Evolutionary conservation across 805 yeast genomes (phyloP).

Genomic region (Ogataea dorogensis): DNA sequence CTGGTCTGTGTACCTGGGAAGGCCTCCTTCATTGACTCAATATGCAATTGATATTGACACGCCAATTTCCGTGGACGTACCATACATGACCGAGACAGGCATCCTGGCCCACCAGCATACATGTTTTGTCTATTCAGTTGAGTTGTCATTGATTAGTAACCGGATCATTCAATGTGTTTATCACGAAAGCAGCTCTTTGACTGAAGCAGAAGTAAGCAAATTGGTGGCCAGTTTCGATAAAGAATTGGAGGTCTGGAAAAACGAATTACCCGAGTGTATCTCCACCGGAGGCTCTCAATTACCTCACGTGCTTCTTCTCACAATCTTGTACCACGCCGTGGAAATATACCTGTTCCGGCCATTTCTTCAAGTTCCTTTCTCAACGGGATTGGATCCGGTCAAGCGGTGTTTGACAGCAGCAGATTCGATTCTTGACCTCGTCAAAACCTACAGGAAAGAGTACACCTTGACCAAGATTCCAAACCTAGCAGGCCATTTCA

Average conservation of each 20-base stretch:
- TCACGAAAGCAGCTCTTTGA: conserved; percentile 1
- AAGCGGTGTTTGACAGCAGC: neutral
- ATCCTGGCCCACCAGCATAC: conserved; percentile 3
- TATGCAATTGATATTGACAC: conserved; percentile 1
- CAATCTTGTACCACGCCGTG: conserved; percentile 1
- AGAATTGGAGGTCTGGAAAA: neutral
- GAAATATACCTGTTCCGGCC: conserved; percentile 5
- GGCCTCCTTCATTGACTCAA: conserved; percentile 4
- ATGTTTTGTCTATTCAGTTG: conserved; percentile 5
- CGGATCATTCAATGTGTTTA: conserved; percentile 1
- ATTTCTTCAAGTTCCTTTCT: conserved; percentile 1
- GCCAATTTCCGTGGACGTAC: neutral
- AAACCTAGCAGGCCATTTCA: conserved; percentile 2
- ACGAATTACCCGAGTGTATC: neutral
- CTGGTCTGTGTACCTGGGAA: conserved; percentile 1
- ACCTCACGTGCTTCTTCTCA: conserved; percentile 4
- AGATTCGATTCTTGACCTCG: neutral
- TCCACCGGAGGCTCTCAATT: neutral
- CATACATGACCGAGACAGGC: conserved; percentile 3
- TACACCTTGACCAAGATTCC: neutral
- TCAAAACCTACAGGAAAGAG: neutral
- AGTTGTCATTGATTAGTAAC: conserved; percentile 1
- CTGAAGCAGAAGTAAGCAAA: neutral
- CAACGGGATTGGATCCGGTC: neutral
- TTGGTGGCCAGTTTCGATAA: neutral